These are phyloP conservation scores for Backusella psychrophila DNA, from an alignment of 192 early-diverging fungal genomes.

Conservation along the genomic window DNA sequence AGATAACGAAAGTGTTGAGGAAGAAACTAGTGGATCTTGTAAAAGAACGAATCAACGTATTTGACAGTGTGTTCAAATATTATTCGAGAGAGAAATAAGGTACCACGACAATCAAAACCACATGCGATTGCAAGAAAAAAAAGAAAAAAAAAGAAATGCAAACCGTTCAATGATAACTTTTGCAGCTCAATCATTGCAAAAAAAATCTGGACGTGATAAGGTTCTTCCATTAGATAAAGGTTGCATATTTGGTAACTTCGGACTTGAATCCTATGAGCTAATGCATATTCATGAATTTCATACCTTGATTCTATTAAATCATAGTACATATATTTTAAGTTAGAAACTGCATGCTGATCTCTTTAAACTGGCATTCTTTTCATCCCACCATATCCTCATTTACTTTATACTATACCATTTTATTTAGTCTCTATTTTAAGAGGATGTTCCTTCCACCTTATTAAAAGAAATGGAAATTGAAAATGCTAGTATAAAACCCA, in stretches of 20 bases:
- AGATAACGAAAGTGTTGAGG: constrained; percentile 7
- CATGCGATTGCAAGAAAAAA: no score
- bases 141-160: background rate
- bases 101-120: background rate
- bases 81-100: constrained; percentile 3
- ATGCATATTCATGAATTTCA: background rate
- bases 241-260: no score
- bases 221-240: no score
- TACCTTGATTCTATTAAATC: background rate
- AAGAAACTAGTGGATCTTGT: background rate
- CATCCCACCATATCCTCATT: no score
- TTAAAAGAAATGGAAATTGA: no score
- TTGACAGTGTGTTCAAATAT: background rate
- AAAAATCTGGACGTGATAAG: no score
- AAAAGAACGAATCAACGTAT: background rate
- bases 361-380: no score
- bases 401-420: no score
- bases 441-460: no score
- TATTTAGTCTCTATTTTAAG: no score
- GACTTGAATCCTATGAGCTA: background rate
- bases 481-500: no score
- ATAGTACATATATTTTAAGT: background rate
- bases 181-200: no score
- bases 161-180: background rate
- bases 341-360: background rate